Percentiles rank a stretch among this genome's conserved stretches.
phyloP scores from a whole-genome alignment of 2,329 filamentous ascomycete genomes.

The Aspergillus glaucus region DNA sequence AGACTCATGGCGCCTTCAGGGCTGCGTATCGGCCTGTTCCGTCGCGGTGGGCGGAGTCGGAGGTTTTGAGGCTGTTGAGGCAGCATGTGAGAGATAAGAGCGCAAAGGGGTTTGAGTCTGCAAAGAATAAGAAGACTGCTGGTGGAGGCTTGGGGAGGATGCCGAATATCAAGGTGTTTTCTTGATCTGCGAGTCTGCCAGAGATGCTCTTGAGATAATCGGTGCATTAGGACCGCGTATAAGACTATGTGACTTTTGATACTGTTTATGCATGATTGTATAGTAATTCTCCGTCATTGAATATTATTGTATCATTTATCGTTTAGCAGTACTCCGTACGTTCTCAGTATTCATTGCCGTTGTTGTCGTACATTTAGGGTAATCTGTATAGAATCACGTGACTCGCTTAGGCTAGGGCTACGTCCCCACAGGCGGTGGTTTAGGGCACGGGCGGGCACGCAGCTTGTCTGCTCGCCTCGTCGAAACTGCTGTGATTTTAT shows the following conservation, averaged over 20 bases:
- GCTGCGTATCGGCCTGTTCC: constrained; percentile 90
- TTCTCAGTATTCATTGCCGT: no score
- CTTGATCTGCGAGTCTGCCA: constrained; percentile 4
- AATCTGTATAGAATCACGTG: constrained; percentile 16
- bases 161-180: constrained; percentile 42
- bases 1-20: constrained; percentile 91
- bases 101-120: constrained; percentile 41
- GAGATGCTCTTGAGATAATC: neutral
- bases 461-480: constrained; percentile 25
- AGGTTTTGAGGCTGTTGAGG: constrained; percentile 69
- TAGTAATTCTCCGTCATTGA: neutral
- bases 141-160: constrained; percentile 42
- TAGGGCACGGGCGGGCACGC: constrained; percentile 34
- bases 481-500: constrained; percentile 31
- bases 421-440: constrained; percentile 20
- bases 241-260: no score
- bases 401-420: constrained; percentile 29
- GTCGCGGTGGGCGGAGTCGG: constrained; percentile 72
- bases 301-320: neutral
- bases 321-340: neutral
- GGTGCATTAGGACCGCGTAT: neutral
- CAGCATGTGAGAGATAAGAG: constrained; percentile 70
- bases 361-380: neutral
- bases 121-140: constrained; percentile 31
- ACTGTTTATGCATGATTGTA: neutral